phyloP scores from a whole-genome alignment of 495 filamentous ascomycete genomes.

The Aspergillus wentii region DNA sequence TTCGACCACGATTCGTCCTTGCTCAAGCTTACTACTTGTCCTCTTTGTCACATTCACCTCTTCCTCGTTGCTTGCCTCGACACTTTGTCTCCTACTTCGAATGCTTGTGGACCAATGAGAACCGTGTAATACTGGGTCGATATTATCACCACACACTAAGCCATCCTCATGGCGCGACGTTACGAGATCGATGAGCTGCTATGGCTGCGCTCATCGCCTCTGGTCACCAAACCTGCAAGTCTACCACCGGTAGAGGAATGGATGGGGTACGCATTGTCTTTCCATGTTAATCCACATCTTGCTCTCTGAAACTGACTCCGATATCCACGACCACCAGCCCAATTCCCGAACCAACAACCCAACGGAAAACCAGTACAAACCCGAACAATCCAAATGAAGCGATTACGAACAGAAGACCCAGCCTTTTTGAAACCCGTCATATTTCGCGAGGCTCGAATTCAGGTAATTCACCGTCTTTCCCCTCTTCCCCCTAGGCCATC shows the following conservation, averaged over 20 bases:
- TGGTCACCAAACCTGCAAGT: slow-evolving; percentile 73
- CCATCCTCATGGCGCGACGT: slow-evolving; percentile 50
- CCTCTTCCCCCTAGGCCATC: slow-evolving; percentile 9
- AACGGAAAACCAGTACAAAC: slow-evolving; percentile 45
- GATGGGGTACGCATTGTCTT: slow-evolving; percentile 78
- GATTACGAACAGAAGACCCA: slow-evolving; percentile 48
- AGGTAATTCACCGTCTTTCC: slow-evolving; percentile 26
- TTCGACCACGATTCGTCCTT: not conserved
- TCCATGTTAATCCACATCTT: too few species aligned
- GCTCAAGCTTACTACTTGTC: too few species aligned
- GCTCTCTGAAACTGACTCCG: slow-evolving; percentile 23
- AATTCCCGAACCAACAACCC: slow-evolving; percentile 41
- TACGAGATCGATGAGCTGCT: slow-evolving; percentile 80
- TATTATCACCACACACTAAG: slow-evolving; percentile 24
- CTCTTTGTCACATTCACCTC: too few species aligned
- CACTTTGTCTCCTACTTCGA: slow-evolving; percentile 1
- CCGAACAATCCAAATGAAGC: slow-evolving; percentile 35
- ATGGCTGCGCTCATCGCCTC: slow-evolving; percentile 72
- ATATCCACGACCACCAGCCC: too few species aligned
- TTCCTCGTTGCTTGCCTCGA: slow-evolving; percentile 1
- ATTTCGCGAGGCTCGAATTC: slow-evolving; percentile 59
- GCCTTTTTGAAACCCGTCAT: slow-evolving; percentile 56
- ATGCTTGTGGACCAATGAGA: slow-evolving; percentile 28
- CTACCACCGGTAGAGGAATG: slow-evolving; percentile 92
- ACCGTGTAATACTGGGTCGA: slow-evolving; percentile 3